Percentiles rank a stretch among this genome's conserved stretches.
Conservation (phyloP, 2,329 filamentous ascomycete genomes). For the Neopestalotiopsis sp. region DNA sequence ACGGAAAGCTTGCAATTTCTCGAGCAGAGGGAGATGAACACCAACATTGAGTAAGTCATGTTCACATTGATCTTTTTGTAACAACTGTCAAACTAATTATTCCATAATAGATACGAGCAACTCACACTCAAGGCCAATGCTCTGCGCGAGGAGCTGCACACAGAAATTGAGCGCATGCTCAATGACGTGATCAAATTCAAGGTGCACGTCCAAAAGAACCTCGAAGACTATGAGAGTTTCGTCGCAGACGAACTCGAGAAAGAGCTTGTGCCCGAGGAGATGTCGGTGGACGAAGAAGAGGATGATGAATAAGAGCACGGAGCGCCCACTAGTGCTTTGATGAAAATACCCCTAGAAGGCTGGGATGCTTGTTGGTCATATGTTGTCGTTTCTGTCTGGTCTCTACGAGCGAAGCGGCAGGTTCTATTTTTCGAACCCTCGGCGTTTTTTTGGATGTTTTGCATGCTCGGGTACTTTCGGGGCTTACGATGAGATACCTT, state of each 20-base stretch:
- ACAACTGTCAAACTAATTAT: conserved; percentile 15
- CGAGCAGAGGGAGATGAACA: conserved; percentile 95
- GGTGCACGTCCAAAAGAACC: conserved; percentile 88
- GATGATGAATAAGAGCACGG: conserved; percentile 1
- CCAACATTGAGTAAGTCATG: conserved; percentile 82
- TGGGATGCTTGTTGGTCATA: not conserved
- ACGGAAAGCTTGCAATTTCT: conserved; percentile 88
- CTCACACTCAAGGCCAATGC: conserved; percentile 82
- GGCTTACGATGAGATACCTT: conserved; percentile 12
- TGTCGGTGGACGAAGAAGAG: conserved; percentile 22
- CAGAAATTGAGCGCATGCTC: conserved; percentile 92
- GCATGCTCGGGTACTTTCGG: not conserved
- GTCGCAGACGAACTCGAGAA: conserved; percentile 92
- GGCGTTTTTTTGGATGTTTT: conserved; percentile 5
- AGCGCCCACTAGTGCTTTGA: not conserved
- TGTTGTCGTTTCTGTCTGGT: not conserved
- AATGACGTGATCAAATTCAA: conserved; percentile 99
- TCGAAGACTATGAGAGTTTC: conserved; percentile 94
- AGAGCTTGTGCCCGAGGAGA: conserved; percentile 72
- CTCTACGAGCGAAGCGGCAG: not conserved
- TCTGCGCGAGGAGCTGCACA: conserved; percentile 95
- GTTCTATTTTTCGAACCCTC: not conserved
- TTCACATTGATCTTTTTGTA: not conserved
- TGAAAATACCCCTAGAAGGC: not conserved
- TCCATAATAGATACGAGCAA: conserved; percentile 77